Conservation (phyloP, 2,329 filamentous ascomycete species). For the Dryadomyces quercivorus region DNA sequence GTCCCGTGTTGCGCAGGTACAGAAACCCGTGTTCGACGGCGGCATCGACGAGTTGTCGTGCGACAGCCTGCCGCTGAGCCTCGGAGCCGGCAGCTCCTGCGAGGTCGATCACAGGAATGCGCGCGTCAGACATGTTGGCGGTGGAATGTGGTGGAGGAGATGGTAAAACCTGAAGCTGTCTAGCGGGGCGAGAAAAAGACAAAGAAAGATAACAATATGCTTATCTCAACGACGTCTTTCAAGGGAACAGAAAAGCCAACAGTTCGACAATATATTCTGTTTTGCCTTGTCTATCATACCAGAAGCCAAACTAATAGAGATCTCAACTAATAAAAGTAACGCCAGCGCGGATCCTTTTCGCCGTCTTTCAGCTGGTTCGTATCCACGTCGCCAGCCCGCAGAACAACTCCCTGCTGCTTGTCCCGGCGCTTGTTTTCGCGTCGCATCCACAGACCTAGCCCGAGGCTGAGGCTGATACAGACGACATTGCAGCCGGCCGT, state of each 20-base stretch:
- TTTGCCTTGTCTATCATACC: no score
- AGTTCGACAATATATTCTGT: no score
- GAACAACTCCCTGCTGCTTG: background rate
- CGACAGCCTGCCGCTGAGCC: conserved; percentile 27
- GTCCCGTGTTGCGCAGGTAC: conserved; percentile 67
- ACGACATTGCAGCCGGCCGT: conserved; percentile 1
- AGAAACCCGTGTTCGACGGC: conserved; percentile 79
- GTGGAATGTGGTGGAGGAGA: background rate
- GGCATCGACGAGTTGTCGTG: conserved; percentile 63
- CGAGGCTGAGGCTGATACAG: conserved; percentile 1
- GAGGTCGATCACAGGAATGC: conserved; percentile 77
- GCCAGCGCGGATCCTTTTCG: background rate
- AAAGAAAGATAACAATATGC: background rate
- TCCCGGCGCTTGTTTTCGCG: background rate
- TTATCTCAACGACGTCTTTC: no score
- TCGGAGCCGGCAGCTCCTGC: conserved; percentile 29
- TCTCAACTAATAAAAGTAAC: background rate
- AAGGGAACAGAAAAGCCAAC: no score
- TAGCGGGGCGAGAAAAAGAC: background rate
- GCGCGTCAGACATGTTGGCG: conserved; percentile 21
- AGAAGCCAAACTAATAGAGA: no score
- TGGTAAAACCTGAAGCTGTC: background rate
- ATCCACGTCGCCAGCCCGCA: background rate
- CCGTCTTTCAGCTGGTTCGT: conserved; percentile 1
- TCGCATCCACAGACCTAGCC: background rate